Base-by-base conservation (phyloP, 192 early-diverging fungal species). In the Coemansia sp. region DNA sequence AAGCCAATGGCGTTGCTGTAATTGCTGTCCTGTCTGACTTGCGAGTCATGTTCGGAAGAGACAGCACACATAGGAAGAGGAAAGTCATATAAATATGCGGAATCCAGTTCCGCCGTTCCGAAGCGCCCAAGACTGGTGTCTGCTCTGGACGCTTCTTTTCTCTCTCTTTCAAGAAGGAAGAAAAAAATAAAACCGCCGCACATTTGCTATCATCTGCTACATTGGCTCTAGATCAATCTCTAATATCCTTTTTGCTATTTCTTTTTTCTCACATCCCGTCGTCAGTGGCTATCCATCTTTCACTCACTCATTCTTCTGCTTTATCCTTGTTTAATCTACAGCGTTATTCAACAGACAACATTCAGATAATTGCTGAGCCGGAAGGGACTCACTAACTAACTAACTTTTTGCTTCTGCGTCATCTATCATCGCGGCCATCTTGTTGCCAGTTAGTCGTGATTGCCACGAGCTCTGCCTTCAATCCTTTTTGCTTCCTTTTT, bases 401-500 rank as follows among this genome's bases (percentile, higher is more conserved):
- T 32, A 32, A 32, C 32, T 32, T 32, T 32, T 32, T 32, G 32
- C 32, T 32, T 26, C 32, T 32, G 32, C 32, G 39, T 18, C 22
- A 54, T 54, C 26, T 54, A 54, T n/a, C 51, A 13, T 57, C 22
- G 55, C 55, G 55, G 26, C 26, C 39, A 57, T 57, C 26, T 6
- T 57, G 5, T 57, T 56, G 54, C 22, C 37, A 57, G 26, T 37
- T 19, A 57, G 11, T 58, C 39, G 41, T 46, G 37, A 60, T 58
- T 39, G 55, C 47, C 46, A 42, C 46, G 39, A 64, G 19, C 41
- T 65, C 57, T 26, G 42, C 43, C 22, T 41, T 26, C 43, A 41
- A 6, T 63, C 43, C 43, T 71, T 32, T 71, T 48, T 59, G n/a
- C 22, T n/a, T 32, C 16, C 45, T 60, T 65, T 45, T 54, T 65